These are phyloP conservation scores for Symbiodinium natans DNA, from an alignment of 73 alveolate species.

Conservation along the genomic window DNA sequence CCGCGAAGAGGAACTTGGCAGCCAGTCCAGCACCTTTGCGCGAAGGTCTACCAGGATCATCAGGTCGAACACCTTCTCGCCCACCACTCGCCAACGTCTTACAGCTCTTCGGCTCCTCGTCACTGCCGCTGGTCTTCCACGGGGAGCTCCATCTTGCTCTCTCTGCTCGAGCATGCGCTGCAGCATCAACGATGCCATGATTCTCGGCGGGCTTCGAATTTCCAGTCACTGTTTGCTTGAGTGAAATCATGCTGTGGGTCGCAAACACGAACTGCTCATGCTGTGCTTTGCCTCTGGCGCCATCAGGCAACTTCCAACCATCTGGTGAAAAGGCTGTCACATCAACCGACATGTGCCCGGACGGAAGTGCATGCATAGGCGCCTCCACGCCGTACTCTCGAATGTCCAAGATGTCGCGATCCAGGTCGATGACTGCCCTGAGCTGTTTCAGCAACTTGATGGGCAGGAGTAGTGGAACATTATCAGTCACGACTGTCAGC, in stretches of 20 bases:
- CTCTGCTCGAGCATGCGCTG: background rate
- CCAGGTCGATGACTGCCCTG: background rate
- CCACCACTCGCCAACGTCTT: background rate
- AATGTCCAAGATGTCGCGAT: background rate
- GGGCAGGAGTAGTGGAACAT: conserved; percentile 29
- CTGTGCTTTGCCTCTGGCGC: background rate
- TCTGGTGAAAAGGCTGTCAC: background rate
- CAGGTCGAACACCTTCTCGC: background rate
- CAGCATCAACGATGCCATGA: background rate
- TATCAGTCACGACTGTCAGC: background rate
- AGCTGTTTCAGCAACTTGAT: background rate
- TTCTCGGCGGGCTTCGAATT: background rate
- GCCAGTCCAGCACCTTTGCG: too few relatives aligned
- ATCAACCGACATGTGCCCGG: background rate
- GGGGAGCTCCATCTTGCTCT: background rate
- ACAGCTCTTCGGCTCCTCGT: background rate
- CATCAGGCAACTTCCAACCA: background rate
- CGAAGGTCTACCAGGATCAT: background rate
- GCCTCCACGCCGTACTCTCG: background rate
- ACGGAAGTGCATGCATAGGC: background rate
- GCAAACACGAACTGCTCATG: background rate
- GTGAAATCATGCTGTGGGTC: background rate
- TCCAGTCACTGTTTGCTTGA: background rate
- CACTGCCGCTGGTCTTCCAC: background rate
- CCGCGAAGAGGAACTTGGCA: background rate